These are phyloP conservation scores for Ilyonectria sp. DNA, from an alignment of 2,329 filamentous ascomycete species.

Conservation along the genomic window DNA sequence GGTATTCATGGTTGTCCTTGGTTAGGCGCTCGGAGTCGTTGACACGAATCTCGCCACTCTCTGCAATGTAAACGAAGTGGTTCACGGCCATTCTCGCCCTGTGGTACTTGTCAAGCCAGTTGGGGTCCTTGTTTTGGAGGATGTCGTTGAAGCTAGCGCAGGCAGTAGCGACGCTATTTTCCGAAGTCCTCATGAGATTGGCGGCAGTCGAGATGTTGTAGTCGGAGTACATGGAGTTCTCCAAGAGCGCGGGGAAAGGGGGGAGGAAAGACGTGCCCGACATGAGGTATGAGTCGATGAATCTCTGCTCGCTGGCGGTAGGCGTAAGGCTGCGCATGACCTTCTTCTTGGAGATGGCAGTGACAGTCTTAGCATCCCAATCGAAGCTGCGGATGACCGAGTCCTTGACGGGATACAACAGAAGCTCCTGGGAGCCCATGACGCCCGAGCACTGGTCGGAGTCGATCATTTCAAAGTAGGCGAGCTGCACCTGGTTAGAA, in stretches of 20 bases:
- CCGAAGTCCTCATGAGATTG: slow-evolving; percentile 79
- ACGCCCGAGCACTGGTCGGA: slow-evolving; percentile 81
- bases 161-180: slow-evolving; percentile 79
- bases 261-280: slow-evolving; percentile 86
- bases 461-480: slow-evolving; percentile 80
- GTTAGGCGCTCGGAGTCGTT: slow-evolving; percentile 82
- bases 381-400: slow-evolving; percentile 78
- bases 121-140: slow-evolving; percentile 76
- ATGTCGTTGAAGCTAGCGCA: slow-evolving; percentile 88
- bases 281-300: slow-evolving; percentile 88
- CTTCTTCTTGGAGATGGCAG: slow-evolving; percentile 74
- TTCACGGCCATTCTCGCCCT: slow-evolving; percentile 88
- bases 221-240: slow-evolving; percentile 68
- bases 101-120: slow-evolving; percentile 89
- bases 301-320: slow-evolving; percentile 77
- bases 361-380: slow-evolving; percentile 78
- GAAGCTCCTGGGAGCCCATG: slow-evolving; percentile 86
- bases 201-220: slow-evolving; percentile 80
- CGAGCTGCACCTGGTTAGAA: slow-evolving; percentile 69
- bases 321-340: slow-evolving; percentile 79
- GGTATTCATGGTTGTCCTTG: slow-evolving; percentile 88
- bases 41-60: slow-evolving; percentile 83
- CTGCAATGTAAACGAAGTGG: slow-evolving; percentile 87
- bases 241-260: slow-evolving; percentile 83
- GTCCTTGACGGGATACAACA: slow-evolving; percentile 88